Evolutionary conservation across 495 filamentous ascomycete species (phyloP).

Genomic region (Aspergillus diversus): DNA sequence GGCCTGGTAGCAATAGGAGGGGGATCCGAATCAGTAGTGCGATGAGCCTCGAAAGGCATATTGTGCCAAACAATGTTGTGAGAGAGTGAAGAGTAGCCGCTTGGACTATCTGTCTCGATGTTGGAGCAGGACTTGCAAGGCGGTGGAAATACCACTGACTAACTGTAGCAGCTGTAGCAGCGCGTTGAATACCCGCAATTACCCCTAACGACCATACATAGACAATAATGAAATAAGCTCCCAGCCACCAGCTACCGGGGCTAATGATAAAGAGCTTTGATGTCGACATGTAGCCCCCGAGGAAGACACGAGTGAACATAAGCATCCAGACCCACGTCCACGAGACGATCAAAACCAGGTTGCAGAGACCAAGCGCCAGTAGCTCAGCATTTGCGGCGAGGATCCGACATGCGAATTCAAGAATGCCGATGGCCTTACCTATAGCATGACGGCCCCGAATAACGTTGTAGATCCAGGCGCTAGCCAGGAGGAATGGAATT

Average conservation of each 20-base stretch:
- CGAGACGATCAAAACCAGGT: conserved; percentile 71
- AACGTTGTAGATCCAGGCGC: conserved; percentile 81
- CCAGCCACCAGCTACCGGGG: conserved; percentile 87
- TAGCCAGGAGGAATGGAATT: conserved; percentile 72
- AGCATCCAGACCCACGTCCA: conserved; percentile 97
- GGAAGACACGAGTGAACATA: conserved; percentile 95
- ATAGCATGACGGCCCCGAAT: conserved; percentile 79
- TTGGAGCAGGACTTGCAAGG: conserved; percentile 73
- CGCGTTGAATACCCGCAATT: conserved; percentile 81
- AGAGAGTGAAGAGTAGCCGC: conserved; percentile 80
- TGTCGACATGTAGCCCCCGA: conserved; percentile 73
- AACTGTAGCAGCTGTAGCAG: conserved; percentile 91
- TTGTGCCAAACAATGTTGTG: conserved; percentile 89
- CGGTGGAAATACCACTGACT: conserved; percentile 99
- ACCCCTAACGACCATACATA: conserved; percentile 94
- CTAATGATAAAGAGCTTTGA: conserved; percentile 75
- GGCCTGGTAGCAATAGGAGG: conserved; percentile 77
- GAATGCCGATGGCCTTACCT: conserved; percentile 76
- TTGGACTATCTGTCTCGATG: conserved; percentile 75
- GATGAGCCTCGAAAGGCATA: conserved; percentile 82
- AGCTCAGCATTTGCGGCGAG: conserved; percentile 83
- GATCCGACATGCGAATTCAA: conserved; percentile 89
- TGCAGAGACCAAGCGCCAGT: conserved; percentile 77
- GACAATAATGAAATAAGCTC: conserved; percentile 84
- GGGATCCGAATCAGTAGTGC: conserved; percentile 83